Base-by-base conservation (phyloP, 176 grass and related monocot genomes). In the Aegilops bicornis region DNA sequence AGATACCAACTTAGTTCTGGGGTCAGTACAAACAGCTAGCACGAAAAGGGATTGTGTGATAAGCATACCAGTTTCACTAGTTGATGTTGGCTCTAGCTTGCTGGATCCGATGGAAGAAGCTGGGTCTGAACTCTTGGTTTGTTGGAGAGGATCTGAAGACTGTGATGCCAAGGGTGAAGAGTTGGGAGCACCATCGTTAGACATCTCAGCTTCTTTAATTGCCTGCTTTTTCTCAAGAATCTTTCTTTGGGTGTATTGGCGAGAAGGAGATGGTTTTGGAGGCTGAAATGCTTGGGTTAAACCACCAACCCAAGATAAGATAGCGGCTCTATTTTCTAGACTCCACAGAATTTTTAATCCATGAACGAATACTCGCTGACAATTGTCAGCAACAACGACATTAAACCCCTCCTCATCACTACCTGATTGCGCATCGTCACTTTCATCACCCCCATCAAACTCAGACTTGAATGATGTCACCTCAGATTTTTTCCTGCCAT, bases 391-490 rank as follows among this genome's bases (percentile, higher is more conserved):
- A 82, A 98, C 90, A 52, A 98, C 82, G 50, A 98, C 88, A 91
- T 92, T 95, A 69, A 92, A 98, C 88, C 96, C 96, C 76, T 98
- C 96, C 4, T 98, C 96, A 80, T 98, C 96, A 86, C 92, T 94
- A 68, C 94, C 95, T 75, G 91, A 98, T 76, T 88, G 82, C 77
- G 78, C 70, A 92, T 81, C 86, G 69, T 92, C 93, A 86, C 88
- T 92, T 81, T 94, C 88, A 62, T 87, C 88, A 15, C 86, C 86
- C 17, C 80, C 85, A 81, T 91, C 86, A 85, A 86, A 83, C 83
- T 98, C 91, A 73, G 96, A 94, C 62, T 86, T 92, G 27, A 88
- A 59, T 27, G 64, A 78, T 42, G 84, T 73, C 76, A 82, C 83
- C 85, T 92, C 91, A 67, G 63, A 42, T 86, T 94, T 90, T 85